Conservation (phyloP, 805 yeast genomes). For the Ogataea parapolymorpha region DNA sequence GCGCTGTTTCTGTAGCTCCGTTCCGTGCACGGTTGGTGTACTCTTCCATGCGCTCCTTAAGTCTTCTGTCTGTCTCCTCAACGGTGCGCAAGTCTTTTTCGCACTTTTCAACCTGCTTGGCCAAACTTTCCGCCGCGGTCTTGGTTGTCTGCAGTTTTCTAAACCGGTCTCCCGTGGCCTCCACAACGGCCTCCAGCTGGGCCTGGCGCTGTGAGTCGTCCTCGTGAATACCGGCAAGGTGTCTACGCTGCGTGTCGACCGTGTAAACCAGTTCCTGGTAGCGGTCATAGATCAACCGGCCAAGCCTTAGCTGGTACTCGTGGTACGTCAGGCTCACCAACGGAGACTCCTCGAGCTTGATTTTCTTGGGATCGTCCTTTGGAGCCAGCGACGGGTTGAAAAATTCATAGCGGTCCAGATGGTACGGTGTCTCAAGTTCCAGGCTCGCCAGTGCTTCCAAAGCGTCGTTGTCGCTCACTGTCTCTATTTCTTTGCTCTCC, state of each 20-base stretch:
- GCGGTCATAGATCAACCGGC: constrained; percentile 36
- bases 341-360: constrained; percentile 18
- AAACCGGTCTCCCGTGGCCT: constrained; percentile 39
- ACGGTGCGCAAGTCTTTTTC: constrained; percentile 29
- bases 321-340: constrained; percentile 9
- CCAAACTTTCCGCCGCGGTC: constrained; percentile 27
- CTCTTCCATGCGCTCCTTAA: constrained; percentile 12
- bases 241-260: constrained; percentile 19
- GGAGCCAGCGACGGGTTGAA: constrained; percentile 14
- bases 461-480: constrained; percentile 17
- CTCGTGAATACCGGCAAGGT: constrained; percentile 28
- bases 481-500: constrained; percentile 8
- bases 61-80: constrained; percentile 8
- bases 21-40: background rate
- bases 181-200: constrained; percentile 37
- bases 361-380: constrained; percentile 17
- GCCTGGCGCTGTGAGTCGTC: constrained; percentile 41
- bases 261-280: constrained; percentile 29
- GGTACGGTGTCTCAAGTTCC: constrained; percentile 11
- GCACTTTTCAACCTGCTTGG: constrained; percentile 31
- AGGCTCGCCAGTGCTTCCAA: constrained; percentile 19
- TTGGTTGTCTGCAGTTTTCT: constrained; percentile 35
- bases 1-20: constrained; percentile 11
- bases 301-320: constrained; percentile 36
- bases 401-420: constrained; percentile 16